Evolutionary conservation across 1,139 yeast species (phyloP).

Genomic region (Kodamaea sp.): DNA sequence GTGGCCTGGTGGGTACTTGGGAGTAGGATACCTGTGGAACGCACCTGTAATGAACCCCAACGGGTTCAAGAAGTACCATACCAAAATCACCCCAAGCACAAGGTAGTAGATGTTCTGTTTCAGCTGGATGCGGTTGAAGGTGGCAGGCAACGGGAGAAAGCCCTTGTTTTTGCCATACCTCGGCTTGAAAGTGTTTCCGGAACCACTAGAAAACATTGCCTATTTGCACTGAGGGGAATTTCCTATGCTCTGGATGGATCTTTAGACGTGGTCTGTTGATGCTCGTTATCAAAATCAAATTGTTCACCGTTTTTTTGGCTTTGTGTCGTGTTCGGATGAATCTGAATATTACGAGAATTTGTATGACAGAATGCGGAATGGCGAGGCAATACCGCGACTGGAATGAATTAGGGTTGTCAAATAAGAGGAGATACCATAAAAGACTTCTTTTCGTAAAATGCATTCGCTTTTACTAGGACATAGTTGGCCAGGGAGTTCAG

Average conservation of each 20-base stretch:
- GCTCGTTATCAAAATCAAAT: neutral
- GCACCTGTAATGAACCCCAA: constrained; percentile 9
- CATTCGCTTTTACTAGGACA: too few species aligned
- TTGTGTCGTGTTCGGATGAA: too few species aligned
- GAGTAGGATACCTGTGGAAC: constrained; percentile 10
- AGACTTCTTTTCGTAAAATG: too few species aligned
- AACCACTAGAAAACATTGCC: constrained; percentile 6
- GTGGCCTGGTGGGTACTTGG: constrained; percentile 33
- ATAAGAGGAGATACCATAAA: too few species aligned
- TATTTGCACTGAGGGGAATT: too few species aligned
- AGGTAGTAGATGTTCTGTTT: constrained; percentile 20
- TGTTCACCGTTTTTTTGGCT: too few species aligned
- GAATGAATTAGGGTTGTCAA: too few species aligned
- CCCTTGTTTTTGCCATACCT: constrained; percentile 24
- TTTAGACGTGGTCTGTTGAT: neutral
- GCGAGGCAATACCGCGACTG: too few species aligned
- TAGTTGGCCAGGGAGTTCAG: too few species aligned
- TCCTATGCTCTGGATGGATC: too few species aligned
- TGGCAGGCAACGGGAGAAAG: constrained; percentile 38
- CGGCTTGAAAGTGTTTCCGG: constrained; percentile 24
- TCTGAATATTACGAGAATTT: too few species aligned
- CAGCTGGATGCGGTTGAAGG: constrained; percentile 23
- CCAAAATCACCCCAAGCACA: constrained; percentile 18
- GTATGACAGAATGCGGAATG: too few species aligned
- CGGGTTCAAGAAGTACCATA: constrained; percentile 31